Base-by-base conservation (phyloP, 129 eudicot genomes). In the Gnaphalium uliginosum region DNA sequence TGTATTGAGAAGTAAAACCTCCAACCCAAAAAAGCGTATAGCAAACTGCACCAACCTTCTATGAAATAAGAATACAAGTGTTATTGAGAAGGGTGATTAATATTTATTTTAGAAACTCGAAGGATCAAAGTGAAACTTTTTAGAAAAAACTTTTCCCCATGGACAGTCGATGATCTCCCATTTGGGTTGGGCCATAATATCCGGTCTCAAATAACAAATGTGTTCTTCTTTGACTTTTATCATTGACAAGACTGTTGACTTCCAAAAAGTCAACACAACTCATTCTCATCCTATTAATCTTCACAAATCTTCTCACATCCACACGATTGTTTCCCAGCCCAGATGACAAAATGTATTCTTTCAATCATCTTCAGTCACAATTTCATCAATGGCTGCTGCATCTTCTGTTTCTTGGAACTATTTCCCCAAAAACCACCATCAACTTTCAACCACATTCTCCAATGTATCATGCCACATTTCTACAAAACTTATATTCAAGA, bases 311-410 rank as follows among this genome's bases (percentile, higher is more conserved):
- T 80, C 72, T 84, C 76, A 80, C 83, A 82, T 89, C 98, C 98
- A 92, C 93, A 89, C 96, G 84, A 89, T 77, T 32, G 23, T 25
- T 32, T 85, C 68, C 26, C 18, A 65, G 37, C 71, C 72, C 72
- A 41, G 25, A 50, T 43, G 13, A 69, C 76, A 30, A 64, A 81
- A 84, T 83, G 90, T 50, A 56, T 68, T 65, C 39, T 27, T 77
- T 64, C 67, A 13, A 72, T 30, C 84, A 5, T 9, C 69, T 17
- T 21, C 86, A 72, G 72, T 14, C 46, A 37, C 18, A 25, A 64
- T 17, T 48, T 56, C 33, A 54, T 15, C 86, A 67, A 90, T 90
- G 96, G 94, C 95, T 15, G 46, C 89, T 63, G 80, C 87, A 33
- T 69, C 84, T 59, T 79, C 83, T 29, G 35, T 84, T 79, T 83